Evolutionary conservation across 2,329 filamentous ascomycete genomes (phyloP).

Genomic region (Clonostachys solani): DNA sequence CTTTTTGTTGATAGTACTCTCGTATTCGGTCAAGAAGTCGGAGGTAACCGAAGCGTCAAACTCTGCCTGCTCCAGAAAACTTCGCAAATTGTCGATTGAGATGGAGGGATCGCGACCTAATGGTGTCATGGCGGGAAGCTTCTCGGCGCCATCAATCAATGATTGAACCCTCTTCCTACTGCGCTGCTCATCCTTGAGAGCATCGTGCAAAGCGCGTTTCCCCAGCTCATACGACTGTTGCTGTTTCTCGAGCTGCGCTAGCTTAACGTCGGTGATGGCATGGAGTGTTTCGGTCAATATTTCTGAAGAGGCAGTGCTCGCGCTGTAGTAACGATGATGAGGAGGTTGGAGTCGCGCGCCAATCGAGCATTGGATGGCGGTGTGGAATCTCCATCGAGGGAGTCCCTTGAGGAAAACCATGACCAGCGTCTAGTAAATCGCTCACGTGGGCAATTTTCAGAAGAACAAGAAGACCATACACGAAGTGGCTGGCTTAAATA

Average conservation of each 20-base stretch:
- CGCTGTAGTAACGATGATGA: slow-evolving; percentile 5
- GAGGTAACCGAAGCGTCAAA: not conserved
- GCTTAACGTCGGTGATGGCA: slow-evolving; percentile 50
- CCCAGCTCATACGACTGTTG: slow-evolving; percentile 40
- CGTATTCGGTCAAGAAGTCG: not conserved
- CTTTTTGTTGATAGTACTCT: not conserved
- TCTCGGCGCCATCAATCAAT: slow-evolving; percentile 26
- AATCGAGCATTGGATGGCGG: too few species aligned
- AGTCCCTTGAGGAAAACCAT: too few species aligned
- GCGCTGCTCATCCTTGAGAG: slow-evolving; percentile 14
- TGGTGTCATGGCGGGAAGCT: slow-evolving; percentile 22
- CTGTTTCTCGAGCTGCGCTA: slow-evolving; percentile 50
- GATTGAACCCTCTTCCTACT: slow-evolving; percentile 19
- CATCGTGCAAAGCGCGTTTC: slow-evolving; percentile 33
- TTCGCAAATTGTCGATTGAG: not conserved
- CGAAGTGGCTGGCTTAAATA: too few species aligned
- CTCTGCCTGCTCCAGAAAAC: not conserved
- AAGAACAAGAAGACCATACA: too few species aligned
- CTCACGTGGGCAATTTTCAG: too few species aligned
- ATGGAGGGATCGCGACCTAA: not conserved
- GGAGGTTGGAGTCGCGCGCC: too few species aligned
- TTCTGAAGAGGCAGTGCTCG: slow-evolving; percentile 15
- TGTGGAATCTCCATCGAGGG: too few species aligned
- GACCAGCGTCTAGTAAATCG: too few species aligned
- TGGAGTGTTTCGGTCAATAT: slow-evolving; percentile 47